Percentiles rank a stretch among this genome's conserved stretches.
These are phyloP conservation scores for Aegilops longissima DNA, from an alignment of 176 grass and related monocot species.

Conservation along the genomic window DNA sequence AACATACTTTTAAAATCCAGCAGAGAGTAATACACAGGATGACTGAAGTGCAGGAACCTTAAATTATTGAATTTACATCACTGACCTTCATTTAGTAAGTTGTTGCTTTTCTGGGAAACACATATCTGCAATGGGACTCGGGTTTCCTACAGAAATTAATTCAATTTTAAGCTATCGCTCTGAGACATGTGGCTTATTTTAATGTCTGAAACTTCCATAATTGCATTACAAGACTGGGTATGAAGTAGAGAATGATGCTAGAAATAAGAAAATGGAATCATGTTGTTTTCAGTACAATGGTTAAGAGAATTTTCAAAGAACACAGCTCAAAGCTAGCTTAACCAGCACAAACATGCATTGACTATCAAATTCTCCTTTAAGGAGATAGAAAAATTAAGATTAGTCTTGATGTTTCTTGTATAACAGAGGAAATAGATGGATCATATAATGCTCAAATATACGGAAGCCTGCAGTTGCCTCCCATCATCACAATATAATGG, in stretches of 20 bases:
- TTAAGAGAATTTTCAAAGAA: conserved; percentile 20
- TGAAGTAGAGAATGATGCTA: conserved; percentile 3
- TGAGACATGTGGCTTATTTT: background rate
- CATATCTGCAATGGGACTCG: conserved; percentile 81
- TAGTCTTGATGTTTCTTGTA: background rate
- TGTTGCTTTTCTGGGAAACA: conserved; percentile 82
- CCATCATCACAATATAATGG: background rate
- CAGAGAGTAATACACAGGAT: background rate
- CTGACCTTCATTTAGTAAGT: conserved; percentile 70
- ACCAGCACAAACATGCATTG: background rate
- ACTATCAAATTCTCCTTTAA: conserved; percentile 10
- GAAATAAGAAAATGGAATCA: conserved; percentile 22
- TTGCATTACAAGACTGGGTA: background rate
- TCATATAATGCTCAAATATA: background rate
- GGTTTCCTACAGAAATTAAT: conserved; percentile 58
- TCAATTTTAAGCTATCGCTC: conserved; percentile 11
- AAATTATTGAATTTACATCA: conserved; percentile 12
- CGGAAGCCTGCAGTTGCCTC: background rate
- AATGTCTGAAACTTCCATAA: background rate
- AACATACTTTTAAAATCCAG: background rate
- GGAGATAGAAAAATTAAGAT: background rate
- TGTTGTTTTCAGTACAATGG: conserved; percentile 8
- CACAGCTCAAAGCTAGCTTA: conserved; percentile 26
- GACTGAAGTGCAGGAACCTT: background rate
- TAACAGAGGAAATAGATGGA: conserved; percentile 1